Evolutionary conservation across 129 eudicot genomes (phyloP).

Genomic region (Artemisia tridentata): DNA sequence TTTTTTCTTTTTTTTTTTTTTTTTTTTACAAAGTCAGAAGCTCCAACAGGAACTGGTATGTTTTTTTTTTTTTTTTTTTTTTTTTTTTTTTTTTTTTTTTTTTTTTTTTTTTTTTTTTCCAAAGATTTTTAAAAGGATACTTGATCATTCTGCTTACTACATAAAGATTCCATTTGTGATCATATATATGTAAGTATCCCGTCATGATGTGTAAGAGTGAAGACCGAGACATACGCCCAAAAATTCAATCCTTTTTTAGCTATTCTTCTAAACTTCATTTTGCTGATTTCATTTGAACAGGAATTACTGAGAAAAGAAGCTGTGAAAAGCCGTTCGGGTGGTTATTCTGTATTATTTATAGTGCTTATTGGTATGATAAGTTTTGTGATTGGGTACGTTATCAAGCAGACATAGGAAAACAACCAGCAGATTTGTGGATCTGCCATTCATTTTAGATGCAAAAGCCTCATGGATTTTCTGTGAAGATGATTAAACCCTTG

Average conservation of each 20-base stretch:
- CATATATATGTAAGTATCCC: too few relatives aligned
- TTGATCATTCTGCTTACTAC: too few relatives aligned
- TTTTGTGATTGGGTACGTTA: slow-evolving; percentile 61
- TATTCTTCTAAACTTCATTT: not conserved
- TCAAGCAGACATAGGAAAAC: slow-evolving; percentile 41
- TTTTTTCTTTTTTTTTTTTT: too few relatives aligned
- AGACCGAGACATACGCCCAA: too few relatives aligned
- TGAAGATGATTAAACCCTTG: slow-evolving; percentile 22
- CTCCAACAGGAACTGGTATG: slow-evolving; percentile 83
- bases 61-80: too few relatives aligned
- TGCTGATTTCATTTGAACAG: slow-evolving; percentile 31
- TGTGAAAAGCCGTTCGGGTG: slow-evolving; percentile 42
- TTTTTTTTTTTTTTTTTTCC: not conserved
- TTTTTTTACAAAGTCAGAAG: slow-evolving; percentile 71
- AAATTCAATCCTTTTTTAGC: too few relatives aligned
- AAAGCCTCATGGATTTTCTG: slow-evolving; percentile 13
- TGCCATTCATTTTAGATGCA: slow-evolving; percentile 26
- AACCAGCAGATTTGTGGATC: slow-evolving; percentile 13
- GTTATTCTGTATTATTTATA: slow-evolving; percentile 48
- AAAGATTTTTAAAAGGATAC: not conserved
- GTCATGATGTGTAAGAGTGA: too few relatives aligned
- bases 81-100: too few relatives aligned
- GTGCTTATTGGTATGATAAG: slow-evolving; percentile 60
- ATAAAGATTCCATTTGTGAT: too few relatives aligned
- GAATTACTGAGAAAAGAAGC: slow-evolving; percentile 63